Conservation (phyloP, 2,329 filamentous ascomycete species). For the Immersiporthe knoxdaviesiana region DNA sequence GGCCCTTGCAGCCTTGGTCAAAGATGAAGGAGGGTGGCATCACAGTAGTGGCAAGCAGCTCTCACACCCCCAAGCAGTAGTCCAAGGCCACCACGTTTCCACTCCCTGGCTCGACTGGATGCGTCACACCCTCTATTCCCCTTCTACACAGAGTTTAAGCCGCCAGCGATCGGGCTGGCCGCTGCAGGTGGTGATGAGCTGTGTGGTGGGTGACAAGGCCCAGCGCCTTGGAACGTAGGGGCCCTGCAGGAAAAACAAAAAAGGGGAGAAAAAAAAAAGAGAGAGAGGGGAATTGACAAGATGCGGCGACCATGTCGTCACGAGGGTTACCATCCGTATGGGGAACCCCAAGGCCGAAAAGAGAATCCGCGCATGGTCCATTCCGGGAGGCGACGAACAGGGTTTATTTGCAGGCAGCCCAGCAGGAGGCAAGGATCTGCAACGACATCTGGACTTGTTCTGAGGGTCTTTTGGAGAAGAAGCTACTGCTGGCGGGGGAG, state of each 20-base stretch:
- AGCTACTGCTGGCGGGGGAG: no score
- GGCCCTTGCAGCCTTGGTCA: neutral
- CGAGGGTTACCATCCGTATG: neutral
- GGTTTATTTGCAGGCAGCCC: neutral
- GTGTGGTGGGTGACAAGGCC: neutral
- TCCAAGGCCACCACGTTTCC: neutral
- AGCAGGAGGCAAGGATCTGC: neutral
- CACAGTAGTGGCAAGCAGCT: neutral
- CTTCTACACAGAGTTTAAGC: no score
- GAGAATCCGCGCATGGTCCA: neutral
- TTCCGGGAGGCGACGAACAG: neutral
- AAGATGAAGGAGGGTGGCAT: neutral
- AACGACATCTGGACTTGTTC: neutral
- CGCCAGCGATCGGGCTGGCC: no score
- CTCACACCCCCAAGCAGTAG: neutral
- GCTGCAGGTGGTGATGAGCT: neutral
- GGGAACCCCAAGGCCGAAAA: neutral
- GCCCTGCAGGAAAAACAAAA: neutral
- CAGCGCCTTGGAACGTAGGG: neutral
- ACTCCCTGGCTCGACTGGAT: neutral
- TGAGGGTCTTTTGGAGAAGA: no score
- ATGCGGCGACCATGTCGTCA: conserved; percentile 1
- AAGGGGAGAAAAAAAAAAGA: no score
- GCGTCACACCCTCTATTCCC: neutral
- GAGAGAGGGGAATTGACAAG: no score